Conservation (phyloP, 257 asterid genomes). For the Rauvolfia tetraphylla region DNA sequence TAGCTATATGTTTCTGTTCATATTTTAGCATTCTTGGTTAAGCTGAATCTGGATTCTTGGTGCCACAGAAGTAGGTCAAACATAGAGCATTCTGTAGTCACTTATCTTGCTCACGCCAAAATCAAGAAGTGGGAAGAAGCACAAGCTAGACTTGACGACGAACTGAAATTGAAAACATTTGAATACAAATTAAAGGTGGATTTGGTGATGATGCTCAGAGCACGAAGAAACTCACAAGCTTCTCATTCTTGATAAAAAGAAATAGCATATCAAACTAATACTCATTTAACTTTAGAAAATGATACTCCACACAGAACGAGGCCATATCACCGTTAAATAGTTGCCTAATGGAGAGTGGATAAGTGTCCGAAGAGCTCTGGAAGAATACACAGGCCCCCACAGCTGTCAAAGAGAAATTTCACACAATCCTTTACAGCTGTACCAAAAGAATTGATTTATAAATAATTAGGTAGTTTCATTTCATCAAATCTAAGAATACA, state of each 20-base stretch:
- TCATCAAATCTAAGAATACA: slow-evolving; percentile 91
- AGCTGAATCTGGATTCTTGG: background rate
- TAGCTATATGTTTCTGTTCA: too few species aligned
- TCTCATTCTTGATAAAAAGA: background rate
- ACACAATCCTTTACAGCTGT: background rate
- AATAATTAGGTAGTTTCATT: slow-evolving; percentile 31
- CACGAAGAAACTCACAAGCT: background rate
- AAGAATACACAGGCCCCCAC: background rate
- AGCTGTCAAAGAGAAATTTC: background rate
- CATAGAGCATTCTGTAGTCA: background rate
- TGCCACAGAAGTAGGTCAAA: background rate
- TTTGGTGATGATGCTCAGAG: background rate
- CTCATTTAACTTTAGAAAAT: background rate
- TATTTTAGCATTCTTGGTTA: background rate
- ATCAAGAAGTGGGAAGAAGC: background rate
- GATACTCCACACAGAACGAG: background rate
- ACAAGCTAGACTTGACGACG: background rate
- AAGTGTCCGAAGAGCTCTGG: background rate
- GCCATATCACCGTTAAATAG: background rate
- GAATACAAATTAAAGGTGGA: background rate
- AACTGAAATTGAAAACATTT: too few species aligned
- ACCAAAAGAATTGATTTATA: slow-evolving; percentile 3
- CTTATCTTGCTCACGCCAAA: background rate
- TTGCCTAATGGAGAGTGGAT: background rate
- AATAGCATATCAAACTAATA: background rate